A percentile compares a stretch with the other conserved stretches of the same genome.
Evolutionary conservation across 768 basidiomycete species (phyloP).

Genomic region (Tylopilus plumbeoviolaceoides): DNA sequence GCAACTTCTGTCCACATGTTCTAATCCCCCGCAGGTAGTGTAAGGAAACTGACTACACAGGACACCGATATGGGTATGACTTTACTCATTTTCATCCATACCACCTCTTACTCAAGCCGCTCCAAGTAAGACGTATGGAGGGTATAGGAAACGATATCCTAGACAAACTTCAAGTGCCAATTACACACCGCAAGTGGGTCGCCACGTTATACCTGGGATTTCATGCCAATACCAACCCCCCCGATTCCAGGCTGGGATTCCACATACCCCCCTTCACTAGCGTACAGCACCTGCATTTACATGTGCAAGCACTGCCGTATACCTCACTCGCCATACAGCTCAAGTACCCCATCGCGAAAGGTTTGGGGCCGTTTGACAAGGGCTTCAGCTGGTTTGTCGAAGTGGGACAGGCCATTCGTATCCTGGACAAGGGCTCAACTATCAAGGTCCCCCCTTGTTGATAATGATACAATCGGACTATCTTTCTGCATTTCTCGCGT

Average conservation of each 20-base stretch:
- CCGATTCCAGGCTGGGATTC: constrained; percentile 60
- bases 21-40: constrained; percentile 43
- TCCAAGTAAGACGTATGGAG: constrained; percentile 44
- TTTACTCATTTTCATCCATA: constrained; percentile 2
- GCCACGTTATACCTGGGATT: neutral
- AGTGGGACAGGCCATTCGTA: constrained; percentile 52
- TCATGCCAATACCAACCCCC: neutral
- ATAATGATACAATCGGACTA: too few relatives aligned
- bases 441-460: constrained; percentile 50
- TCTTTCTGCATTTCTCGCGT: too few relatives aligned
- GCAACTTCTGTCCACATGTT: neutral
- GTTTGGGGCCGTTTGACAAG: constrained; percentile 44
- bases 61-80: constrained; percentile 51
- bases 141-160: constrained; percentile 50
- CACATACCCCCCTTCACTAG: constrained; percentile 79
- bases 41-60: constrained; percentile 40
- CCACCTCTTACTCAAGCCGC: constrained; percentile 19
- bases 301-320: constrained; percentile 69
- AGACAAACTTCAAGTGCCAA: constrained; percentile 41
- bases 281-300: constrained; percentile 70
- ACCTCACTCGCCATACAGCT: constrained; percentile 32
- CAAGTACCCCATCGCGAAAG: constrained; percentile 48
- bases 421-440: constrained; percentile 52
- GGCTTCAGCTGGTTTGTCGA: constrained; percentile 74
- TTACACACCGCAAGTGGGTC: constrained; percentile 43